A percentile compares a stretch with the other conserved stretches of the same genome.
phyloP scores from a whole-genome alignment of 257 asterid genomes.

The Solanum paucissectum region DNA sequence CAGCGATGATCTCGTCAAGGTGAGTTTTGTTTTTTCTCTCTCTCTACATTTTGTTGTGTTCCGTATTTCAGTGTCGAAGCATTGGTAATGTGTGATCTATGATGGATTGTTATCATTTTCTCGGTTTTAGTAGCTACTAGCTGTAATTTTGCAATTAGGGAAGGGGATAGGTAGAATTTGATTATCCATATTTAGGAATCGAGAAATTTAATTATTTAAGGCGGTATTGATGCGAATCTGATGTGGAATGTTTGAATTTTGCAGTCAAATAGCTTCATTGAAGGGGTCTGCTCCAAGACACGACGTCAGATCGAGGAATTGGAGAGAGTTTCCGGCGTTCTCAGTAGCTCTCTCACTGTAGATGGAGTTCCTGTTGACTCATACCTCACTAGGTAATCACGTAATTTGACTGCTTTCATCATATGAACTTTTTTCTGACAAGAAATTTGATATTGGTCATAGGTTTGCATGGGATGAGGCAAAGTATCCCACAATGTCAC shows the following conservation, averaged over 20 bases:
- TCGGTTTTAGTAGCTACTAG: not conserved
- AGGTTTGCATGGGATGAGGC: slow-evolving; percentile 95
- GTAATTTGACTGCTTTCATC: not conserved
- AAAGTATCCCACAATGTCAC: slow-evolving; percentile 79
- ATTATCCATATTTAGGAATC: not conserved
- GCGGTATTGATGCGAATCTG: not conserved
- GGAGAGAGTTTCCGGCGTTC: slow-evolving; percentile 73
- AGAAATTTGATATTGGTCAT: not conserved
- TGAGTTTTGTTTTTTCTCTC: not conserved
- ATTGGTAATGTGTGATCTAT: not conserved
- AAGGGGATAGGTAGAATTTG: not conserved
- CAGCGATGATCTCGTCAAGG: slow-evolving; percentile 82
- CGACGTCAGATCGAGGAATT: slow-evolving; percentile 81
- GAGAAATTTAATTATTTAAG: not conserved
- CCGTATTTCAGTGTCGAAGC: slow-evolving; percentile 1
- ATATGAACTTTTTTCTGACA: not conserved
- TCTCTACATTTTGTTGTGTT: not conserved
- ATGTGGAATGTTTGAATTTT: not conserved
- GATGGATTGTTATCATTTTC: not conserved
- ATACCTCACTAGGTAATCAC: slow-evolving; percentile 66
- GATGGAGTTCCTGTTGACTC: slow-evolving; percentile 96
- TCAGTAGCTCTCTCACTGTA: slow-evolving; percentile 77
- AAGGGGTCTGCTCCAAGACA: slow-evolving; percentile 79
- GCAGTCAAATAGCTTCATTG: slow-evolving; percentile 83
- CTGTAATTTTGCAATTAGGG: not conserved